Evolutionary conservation across 352 stramenopile genomes (phyloP), one percentile per base, ranked within the genome.

Genomic region (Pythium dissimile): DNA sequence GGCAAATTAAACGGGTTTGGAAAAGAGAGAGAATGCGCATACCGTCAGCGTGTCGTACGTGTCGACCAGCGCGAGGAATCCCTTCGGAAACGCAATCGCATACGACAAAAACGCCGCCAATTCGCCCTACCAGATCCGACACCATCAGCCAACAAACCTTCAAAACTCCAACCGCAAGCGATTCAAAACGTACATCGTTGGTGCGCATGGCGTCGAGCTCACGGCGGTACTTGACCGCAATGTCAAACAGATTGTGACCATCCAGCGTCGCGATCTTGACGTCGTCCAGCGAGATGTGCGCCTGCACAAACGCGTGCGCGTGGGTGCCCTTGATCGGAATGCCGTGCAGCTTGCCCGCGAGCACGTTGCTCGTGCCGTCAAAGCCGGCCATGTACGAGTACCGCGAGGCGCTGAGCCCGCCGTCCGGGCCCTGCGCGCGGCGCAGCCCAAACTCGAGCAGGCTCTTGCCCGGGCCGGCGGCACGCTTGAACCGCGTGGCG

Each of bases 301-400:
- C 85, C 75, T 98, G 92, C 23, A 99, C 96, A 74, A 98, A 99
- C 11, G 96, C 86, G 72, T 99, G 97, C 11, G 97, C 97, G 68
- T 99, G 96, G 5, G 97, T 99, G 44, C 97, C 97, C 62, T 90
- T 96, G 51, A 99, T 91, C 15, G 89, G 85, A 46, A 99, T 96
- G 53, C 86, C 80, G 52, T 98, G 93, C 18, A 98, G 59, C 62
- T 98, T 98, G 23, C 97, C 97, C 6, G 97, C 97, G 16, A 98
- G 73, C 16, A 99, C 94, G 65, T 99, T 99, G 69, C 90, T 98
- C 21, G 97, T 99, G 31, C 84, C 97, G 45, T 98, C 84, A 80
- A 99, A 99, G 28, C 97, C 97, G 34, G 97, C 97, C 67, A 99
- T 84, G 77, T 98, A 98, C 54, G 89, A 85, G 75, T 99, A 99